Conservation (phyloP, 345 rosid species). For the Eucalyptus marginata region DNA sequence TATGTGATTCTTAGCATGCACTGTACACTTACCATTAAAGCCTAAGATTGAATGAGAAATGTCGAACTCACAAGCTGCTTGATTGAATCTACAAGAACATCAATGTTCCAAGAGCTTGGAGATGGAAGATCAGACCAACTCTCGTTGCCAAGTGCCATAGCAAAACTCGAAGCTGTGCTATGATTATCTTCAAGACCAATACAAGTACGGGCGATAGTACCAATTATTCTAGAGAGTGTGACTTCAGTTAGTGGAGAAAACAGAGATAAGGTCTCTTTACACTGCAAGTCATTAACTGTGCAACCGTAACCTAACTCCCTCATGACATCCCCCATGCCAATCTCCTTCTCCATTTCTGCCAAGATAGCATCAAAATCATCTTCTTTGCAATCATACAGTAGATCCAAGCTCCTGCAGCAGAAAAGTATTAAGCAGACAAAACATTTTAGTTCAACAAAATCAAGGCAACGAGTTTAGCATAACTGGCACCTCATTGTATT, state of each 20-base stretch:
- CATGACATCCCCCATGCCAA: constrained; percentile 61
- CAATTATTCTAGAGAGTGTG: constrained; percentile 59
- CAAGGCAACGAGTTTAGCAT: background rate
- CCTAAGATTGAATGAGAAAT: background rate
- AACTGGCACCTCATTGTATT: constrained; percentile 45
- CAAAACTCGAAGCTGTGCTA: constrained; percentile 52
- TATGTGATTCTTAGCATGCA: background rate
- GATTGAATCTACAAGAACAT: constrained; percentile 58
- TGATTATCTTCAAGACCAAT: constrained; percentile 44
- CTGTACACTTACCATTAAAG: background rate
- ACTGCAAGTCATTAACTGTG: constrained; percentile 57
- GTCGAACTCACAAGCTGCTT: constrained; percentile 57
- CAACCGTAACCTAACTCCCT: constrained; percentile 87
- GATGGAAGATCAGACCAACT: constrained; percentile 31
- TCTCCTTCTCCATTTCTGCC: constrained; percentile 81
- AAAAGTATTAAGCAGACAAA: background rate
- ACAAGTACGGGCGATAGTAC: constrained; percentile 39
- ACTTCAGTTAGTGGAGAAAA: constrained; percentile 65
- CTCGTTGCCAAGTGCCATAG: constrained; percentile 57
- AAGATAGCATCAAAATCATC: constrained; percentile 70
- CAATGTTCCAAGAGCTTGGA: constrained; percentile 66
- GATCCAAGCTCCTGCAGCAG: constrained; percentile 35
- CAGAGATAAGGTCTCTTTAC: constrained; percentile 64
- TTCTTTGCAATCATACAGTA: constrained; percentile 24
- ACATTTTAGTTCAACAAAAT: background rate